Evolutionary conservation across 2,329 filamentous ascomycete genomes (phyloP), one percentile per base, ranked within the genome.

Genomic region (Epichloe sylvatica): DNA sequence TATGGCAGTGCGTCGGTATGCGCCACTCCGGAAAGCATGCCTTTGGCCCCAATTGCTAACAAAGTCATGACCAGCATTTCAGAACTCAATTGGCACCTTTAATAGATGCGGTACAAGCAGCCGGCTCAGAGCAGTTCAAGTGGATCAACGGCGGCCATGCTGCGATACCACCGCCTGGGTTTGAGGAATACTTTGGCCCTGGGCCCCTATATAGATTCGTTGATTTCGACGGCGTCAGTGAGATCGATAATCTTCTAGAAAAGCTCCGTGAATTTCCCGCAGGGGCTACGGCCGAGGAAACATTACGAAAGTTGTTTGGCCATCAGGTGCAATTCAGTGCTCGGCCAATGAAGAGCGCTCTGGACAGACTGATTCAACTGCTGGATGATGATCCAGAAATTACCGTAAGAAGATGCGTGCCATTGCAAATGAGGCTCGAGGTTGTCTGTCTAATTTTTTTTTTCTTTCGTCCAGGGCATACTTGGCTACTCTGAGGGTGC

Each of bases 401-500:
- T 19, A 46, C 40, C 15, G 49, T 50, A n/a, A 36, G 49, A 41
- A 37, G 15, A 12, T 39, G 30, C 30, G 4, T 8, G 9, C 1
- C 3, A 11, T 11, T 30, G 1, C 9, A 9, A 35, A 13, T n/a
- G 7, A 39, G 13, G 2, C 19, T 15, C 0, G 12, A 3, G 4
- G 11, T 11, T 11, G 30, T 30, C 25, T 40, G 6, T 2, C 30
- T 36, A 13, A 21, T 5, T 8, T 30, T 30, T 2, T 8, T 17
- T 13, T 30, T 30, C 7, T 8, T 17, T 13, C 11, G 6, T 11
- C 13, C 38, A 58, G 52, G 76, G 72, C 6, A 71, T 80, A 45
- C 67, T 80, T 35, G 76, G 76, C 2, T 80, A 79, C 55, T 78
- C 74, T 0, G 76, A 80, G 58, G 76, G 76, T 5, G 75, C 76